Base-by-base conservation (phyloP, 345 rosid species). In the Zanthoxylum bungeanum region DNA sequence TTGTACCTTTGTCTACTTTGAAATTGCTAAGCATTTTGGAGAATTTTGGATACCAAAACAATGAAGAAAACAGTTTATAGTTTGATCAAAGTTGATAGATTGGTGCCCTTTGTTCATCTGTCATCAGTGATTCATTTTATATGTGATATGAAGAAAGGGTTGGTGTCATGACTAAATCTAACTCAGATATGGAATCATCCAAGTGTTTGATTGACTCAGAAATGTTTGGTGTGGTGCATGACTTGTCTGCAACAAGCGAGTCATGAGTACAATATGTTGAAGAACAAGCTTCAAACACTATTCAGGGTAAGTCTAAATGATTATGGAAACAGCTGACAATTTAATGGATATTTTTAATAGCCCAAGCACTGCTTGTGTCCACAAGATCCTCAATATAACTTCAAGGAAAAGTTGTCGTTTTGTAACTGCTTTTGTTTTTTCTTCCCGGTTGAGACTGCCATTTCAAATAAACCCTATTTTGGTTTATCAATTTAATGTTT, bases 201-300 rank as follows among this genome's bases (percentile, higher is more conserved):
- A 0, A 33, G 3, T 47, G 19, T 60, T 37, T 66, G 60, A 78
- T 57, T 68, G 36, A 27, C 51, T 28, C 21, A 27, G 53, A 50
- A 68, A 73, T 75, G 66, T 66, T 66, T 76, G 78, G 44, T 80
- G 75, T 82, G 97, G 83, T 92, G 96, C 72, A n/a, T 85, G 81
- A 79, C 86, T 78, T 89, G 92, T 76, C 86, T 88, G 73, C 93
- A 89, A 68, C 92, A 82, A 77, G 91, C 84, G 81, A 87, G 73
- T 69, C 82, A 78, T 55, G 97, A 92, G 73, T 81, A 70, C 71
- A 50, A 77, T 72, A 69, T 76, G 27, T 56, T 92, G 81, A 92
- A 88, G 84, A 81, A 70, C 81, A 92, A 88, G 78, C 92, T 92
- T 76, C 80, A 88, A 71, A 77, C 75, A 66, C 78, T 92, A 47